Evolutionary conservation across 208 protist genomes (phyloP).

Genomic region (Acanthamoeba sp.): DNA sequence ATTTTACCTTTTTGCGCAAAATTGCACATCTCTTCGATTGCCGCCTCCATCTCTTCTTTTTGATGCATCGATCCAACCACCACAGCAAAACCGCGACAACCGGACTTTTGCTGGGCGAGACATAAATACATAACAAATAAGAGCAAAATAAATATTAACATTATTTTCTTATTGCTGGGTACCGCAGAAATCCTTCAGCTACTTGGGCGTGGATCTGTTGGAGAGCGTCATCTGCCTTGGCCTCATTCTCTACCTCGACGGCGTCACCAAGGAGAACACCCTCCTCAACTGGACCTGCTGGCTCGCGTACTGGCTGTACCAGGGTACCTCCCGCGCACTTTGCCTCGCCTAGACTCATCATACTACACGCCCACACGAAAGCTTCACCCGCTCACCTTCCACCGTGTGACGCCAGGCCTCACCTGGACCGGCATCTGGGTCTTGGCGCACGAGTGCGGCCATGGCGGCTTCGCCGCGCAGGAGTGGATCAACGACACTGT

Average conservation of each 20-base stretch:
- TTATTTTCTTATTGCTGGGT: not conserved
- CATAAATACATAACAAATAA: too few relatives aligned
- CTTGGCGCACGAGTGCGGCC: constrained; percentile 96
- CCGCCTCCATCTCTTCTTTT: not conserved
- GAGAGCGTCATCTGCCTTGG: not conserved
- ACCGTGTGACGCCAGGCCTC: constrained; percentile 78
- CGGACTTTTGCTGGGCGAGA: too few relatives aligned
- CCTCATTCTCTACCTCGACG: constrained; percentile 58
- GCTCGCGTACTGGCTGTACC: constrained; percentile 73
- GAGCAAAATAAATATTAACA: too few relatives aligned
- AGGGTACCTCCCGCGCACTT: not conserved
- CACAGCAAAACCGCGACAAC: too few relatives aligned
- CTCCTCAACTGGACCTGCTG: constrained; percentile 63
- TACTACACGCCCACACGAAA: not conserved
- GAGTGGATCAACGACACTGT: constrained; percentile 92
- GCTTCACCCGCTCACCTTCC: not conserved
- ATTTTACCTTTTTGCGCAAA: not conserved
- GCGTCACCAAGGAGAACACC: constrained; percentile 21
- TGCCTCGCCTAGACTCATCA: not conserved
- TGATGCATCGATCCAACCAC: not conserved
- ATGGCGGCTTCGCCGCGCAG: constrained; percentile 92
- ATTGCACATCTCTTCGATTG: not conserved
- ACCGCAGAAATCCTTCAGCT: constrained; percentile 37
- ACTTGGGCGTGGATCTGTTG: constrained; percentile 20
- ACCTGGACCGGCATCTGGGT: constrained; percentile 95